Percentiles rank a stretch among this genome's conserved stretches.
Evolutionary conservation across 768 basidiomycete genomes (phyloP).

Genomic region (Lactarius evosmus): DNA sequence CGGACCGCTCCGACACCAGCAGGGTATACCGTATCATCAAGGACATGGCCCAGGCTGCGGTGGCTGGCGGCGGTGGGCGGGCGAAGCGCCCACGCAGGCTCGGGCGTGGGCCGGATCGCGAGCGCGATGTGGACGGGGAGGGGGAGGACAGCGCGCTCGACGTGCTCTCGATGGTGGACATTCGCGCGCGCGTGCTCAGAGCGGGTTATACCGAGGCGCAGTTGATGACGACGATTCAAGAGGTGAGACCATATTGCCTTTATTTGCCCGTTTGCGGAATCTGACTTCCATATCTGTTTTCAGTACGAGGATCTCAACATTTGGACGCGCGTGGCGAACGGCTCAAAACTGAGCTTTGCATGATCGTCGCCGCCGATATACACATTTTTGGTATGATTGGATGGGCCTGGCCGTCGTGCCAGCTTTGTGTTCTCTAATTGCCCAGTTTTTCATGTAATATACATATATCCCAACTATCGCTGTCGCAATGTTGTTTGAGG

Average conservation of each 20-base stretch:
- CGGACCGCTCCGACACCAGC: conserved; percentile 75
- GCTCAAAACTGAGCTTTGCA: conserved; percentile 70
- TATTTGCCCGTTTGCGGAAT: conserved; percentile 16
- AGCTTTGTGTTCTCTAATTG: conserved; percentile 10
- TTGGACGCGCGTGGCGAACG: conserved; percentile 78
- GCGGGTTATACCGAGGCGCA: conserved; percentile 90
- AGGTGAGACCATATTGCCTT: conserved; percentile 48
- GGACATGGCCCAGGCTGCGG: conserved; percentile 59
- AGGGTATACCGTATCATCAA: conserved; percentile 92
- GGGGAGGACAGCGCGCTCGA: conserved; percentile 45
- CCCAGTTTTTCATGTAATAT: conserved; percentile 12
- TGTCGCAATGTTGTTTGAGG: conserved; percentile 20
- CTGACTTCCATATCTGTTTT: conserved; percentile 5
- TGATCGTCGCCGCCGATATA: neutral
- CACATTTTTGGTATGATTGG: conserved; percentile 16
- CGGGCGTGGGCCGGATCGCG: conserved; percentile 54
- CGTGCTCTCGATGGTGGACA: conserved; percentile 81
- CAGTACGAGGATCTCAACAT: conserved; percentile 89
- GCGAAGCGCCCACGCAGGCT: conserved; percentile 55
- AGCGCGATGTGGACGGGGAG: conserved; percentile 61
- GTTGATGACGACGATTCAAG: conserved; percentile 77
- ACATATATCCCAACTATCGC: conserved; percentile 11
- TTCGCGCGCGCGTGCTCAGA: conserved; percentile 79
- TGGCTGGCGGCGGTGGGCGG: conserved; percentile 36
- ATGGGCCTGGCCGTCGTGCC: conserved; percentile 27